Conservation (phyloP, 192 early-diverging fungal genomes). For the Backusella morwellensis region DNA sequence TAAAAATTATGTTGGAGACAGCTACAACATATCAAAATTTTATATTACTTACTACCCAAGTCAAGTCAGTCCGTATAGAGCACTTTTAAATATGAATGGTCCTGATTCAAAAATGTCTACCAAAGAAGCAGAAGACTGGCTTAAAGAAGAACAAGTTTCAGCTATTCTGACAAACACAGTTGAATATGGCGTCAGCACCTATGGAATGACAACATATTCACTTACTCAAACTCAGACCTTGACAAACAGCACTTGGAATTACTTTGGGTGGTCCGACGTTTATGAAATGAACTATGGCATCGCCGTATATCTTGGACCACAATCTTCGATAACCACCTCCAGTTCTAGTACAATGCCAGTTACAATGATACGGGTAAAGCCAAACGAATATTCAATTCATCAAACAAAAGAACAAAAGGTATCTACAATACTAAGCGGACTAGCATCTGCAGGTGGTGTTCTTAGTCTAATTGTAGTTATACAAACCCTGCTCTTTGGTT, state of each 20-base stretch:
- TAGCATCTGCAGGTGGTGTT: conserved; percentile 16
- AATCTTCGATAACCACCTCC: background rate
- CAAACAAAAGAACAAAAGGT: background rate
- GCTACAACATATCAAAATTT: background rate
- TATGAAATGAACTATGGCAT: background rate
- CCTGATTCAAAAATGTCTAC: background rate
- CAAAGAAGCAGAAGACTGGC: background rate
- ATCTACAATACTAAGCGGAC: background rate
- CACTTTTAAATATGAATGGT: background rate
- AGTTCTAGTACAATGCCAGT: background rate
- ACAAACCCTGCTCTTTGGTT: conserved; percentile 6
- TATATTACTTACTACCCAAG: conserved; percentile 5
- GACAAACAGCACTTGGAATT: conserved; percentile 8
- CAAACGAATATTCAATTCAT: background rate
- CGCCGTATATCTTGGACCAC: background rate
- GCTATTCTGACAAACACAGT: background rate
- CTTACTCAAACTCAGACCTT: background rate
- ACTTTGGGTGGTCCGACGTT: background rate
- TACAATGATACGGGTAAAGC: background rate
- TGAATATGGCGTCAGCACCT: background rate
- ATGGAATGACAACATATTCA: background rate
- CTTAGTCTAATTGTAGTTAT: conserved; percentile 6
- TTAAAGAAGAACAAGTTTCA: background rate
- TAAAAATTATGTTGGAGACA: background rate
- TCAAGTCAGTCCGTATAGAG: background rate